A percentile compares a stretch with the other conserved stretches of the same genome.
These are phyloP conservation scores for Arachis stenosperma DNA, from an alignment of 306 rosid species.

Conservation along the genomic window DNA sequence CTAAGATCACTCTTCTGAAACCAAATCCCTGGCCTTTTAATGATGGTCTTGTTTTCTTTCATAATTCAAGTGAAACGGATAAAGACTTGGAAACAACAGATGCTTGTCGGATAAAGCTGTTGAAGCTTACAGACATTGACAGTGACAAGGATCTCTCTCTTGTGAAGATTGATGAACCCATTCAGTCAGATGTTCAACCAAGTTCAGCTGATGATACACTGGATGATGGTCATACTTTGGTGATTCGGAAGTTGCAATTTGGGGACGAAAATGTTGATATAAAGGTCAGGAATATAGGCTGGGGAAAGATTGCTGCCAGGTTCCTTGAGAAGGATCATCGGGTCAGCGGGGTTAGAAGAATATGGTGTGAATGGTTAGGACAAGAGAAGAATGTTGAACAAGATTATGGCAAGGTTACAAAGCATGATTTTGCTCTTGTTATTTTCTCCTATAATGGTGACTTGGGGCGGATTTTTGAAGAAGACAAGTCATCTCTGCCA, in stretches of 20 bases:
- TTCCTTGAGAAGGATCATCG: constrained; percentile 55
- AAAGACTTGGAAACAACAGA: constrained; percentile 39
- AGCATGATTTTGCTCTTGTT: constrained; percentile 67
- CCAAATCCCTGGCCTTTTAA: constrained; percentile 92
- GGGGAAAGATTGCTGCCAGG: constrained; percentile 76
- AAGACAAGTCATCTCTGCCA: constrained; percentile 53
- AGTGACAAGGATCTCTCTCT: constrained; percentile 62
- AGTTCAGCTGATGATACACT: constrained; percentile 36
- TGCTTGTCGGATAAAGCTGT: constrained; percentile 46
- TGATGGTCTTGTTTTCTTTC: constrained; percentile 85
- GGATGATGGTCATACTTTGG: constrained; percentile 37
- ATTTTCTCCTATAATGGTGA: constrained; percentile 66
- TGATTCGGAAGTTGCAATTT: constrained; percentile 65
- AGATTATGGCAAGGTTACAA: constrained; percentile 45
- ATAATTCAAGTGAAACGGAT: constrained; percentile 49
- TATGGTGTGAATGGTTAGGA: constrained; percentile 98
- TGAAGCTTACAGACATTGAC: constrained; percentile 45
- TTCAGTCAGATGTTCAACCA: constrained; percentile 44
- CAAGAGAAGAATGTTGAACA: constrained; percentile 40
- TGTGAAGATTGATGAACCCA: constrained; percentile 55
- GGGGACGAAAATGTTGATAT: constrained; percentile 62
- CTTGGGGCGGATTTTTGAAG: constrained; percentile 67
- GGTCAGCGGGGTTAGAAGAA: constrained; percentile 56
- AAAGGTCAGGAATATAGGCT: constrained; percentile 59
- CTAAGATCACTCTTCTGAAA: constrained; percentile 70